phyloP scores from a whole-genome alignment of 1,284 basidiomycete genomes.

The Cutaneotrichosporon sp. region DNA sequence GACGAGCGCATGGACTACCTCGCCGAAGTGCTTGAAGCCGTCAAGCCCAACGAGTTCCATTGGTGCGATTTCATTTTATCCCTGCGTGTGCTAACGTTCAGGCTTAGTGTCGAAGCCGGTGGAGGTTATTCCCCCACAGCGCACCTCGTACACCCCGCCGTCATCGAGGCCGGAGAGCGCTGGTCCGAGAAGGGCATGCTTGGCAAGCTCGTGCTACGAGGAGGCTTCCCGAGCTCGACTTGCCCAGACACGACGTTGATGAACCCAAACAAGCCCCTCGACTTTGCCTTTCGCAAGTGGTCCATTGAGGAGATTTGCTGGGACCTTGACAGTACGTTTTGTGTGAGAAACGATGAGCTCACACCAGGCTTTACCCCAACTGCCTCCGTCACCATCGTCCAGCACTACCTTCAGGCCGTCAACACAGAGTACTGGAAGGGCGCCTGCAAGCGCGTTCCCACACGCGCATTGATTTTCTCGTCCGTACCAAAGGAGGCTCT shows the following conservation, averaged over 20 bases:
- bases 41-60: slow-evolving; percentile 4
- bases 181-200: slow-evolving; percentile 7
- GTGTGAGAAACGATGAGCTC: neutral
- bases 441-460: neutral
- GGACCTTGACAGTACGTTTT: slow-evolving; percentile 4
- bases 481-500: slow-evolving; percentile 4
- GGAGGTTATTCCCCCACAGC: slow-evolving; percentile 1
- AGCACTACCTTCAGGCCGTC: slow-evolving; percentile 8
- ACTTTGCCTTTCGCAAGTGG: slow-evolving; percentile 10
- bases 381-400: slow-evolving; percentile 3
- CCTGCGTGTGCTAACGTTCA: neutral
- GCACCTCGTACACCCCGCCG: slow-evolving; percentile 9
- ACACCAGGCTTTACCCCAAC: slow-evolving; percentile 1
- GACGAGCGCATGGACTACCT: slow-evolving; percentile 5
- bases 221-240: slow-evolving; percentile 6
- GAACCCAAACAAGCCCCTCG: neutral
- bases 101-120: neutral
- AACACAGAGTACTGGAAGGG: slow-evolving; percentile 2
- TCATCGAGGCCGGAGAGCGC: slow-evolving; percentile 4
- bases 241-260: neutral
- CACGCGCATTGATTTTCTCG: slow-evolving; percentile 3
- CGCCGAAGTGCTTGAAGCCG: slow-evolving; percentile 6
- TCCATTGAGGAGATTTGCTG: slow-evolving; percentile 5
- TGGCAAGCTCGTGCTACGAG: slow-evolving; percentile 7
- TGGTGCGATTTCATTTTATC: slow-evolving; percentile 6